Percentiles rank a stretch among this genome's conserved stretches.
Evolutionary conservation across 306 rosid genomes (phyloP).

Genomic region (Quercus agrifolia): DNA sequence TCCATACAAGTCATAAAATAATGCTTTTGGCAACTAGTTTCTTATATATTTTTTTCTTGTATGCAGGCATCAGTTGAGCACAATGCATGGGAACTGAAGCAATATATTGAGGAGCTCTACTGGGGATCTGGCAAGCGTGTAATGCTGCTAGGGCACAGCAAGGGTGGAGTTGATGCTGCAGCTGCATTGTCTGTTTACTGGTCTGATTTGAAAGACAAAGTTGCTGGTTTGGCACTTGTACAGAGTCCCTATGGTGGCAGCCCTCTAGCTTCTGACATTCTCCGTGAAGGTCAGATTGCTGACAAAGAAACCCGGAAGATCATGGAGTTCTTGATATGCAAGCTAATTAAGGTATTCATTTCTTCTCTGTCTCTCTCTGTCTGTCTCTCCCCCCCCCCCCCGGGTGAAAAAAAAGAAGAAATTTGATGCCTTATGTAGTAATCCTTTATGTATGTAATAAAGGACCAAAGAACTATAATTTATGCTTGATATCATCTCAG

Average conservation of each 20-base stretch:
- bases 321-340: conserved; percentile 81
- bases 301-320: conserved; percentile 71
- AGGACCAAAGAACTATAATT: not conserved
- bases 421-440: not conserved
- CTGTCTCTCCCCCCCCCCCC: too few relatives aligned
- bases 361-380: not conserved
- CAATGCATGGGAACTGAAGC: conserved; percentile 79
- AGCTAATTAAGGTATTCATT: conserved; percentile 63
- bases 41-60: not conserved
- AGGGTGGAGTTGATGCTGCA: conserved; percentile 88
- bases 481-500: not conserved
- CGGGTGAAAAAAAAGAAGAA: too few relatives aligned
- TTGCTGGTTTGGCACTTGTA: conserved; percentile 79
- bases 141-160: conserved; percentile 85
- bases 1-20: not conserved
- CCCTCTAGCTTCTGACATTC: conserved; percentile 75
- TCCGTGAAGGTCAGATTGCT: conserved; percentile 79
- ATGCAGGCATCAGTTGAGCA: conserved; percentile 71
- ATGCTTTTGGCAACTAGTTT: not conserved
- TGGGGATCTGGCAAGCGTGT: conserved; percentile 82
- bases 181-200: conserved; percentile 67
- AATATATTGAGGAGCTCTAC: conserved; percentile 72
- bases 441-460: conserved; percentile 1
- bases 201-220: conserved; percentile 70
- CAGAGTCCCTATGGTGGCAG: conserved; percentile 90